Base-by-base conservation (phyloP, 257 asterid genomes). In the Solanum phureja region DNA sequence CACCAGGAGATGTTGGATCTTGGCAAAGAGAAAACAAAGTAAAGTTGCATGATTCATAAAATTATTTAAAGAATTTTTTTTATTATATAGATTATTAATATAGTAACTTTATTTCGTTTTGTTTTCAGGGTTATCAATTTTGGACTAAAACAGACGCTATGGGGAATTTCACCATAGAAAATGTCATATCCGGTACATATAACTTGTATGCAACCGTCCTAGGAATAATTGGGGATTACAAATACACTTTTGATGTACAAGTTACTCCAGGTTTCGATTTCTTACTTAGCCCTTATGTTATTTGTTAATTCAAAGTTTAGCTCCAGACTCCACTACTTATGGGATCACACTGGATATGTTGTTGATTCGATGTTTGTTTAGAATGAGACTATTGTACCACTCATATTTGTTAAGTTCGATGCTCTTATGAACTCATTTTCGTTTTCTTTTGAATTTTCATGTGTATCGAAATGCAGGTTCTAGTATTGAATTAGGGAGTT, bases 21-120 rank as follows among this genome's bases (percentile, higher is more conserved):
- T 95, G 97, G 97, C 98, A 95, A 91, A 88, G 83, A 49, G 98
- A 95, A 85, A 92, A 77, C 91, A 95, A 94, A 94, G 98, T 94
- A 56, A 49, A 7, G 71, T 24, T 33, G 14, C 14, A 27, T 24
- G 62, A 44, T 44, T 42, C 38, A 14, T 79, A 24, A 40, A 42
- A 6, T 13, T 24, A 24, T 7, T 42, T 10, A 72, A 44, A 5
- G 52, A 38, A 10, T 31, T 11, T 40, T 13, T 40, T 13, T 21
- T 0, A 7, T 40, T n/a, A 13, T 77, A 24, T 71, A 27, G 7
- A 33, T 71, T 68, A 24, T 44, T 69, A 34, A 9, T 12, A 1
- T 0, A 3, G 6, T 71, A 69, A 23, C 12, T 21, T 86, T 79
- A 24, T 79, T 14, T 73, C 12, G 5, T 74, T 81, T 42, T 69